Base-by-base conservation (phyloP, 495 filamentous ascomycete species). In the Alectoria sarmentosa region DNA sequence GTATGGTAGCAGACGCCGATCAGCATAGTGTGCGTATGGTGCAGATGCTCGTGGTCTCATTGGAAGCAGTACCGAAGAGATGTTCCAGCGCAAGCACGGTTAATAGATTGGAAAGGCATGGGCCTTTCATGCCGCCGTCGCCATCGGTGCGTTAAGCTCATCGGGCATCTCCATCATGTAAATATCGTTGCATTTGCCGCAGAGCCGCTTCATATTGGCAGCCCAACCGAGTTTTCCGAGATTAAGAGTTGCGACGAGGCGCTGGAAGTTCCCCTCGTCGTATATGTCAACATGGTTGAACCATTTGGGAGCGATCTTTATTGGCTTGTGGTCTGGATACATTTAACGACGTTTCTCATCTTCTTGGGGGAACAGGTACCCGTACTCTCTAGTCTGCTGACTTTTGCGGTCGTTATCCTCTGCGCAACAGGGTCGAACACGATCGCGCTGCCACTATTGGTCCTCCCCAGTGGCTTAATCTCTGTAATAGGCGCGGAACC, bases 251-350 rank as follows among this genome's bases (percentile, higher is more conserved):
- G 67, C 67, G 39, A 62, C 13, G 15, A 66, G 60, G 28, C 67
- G 52, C 42, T 61, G 66, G 19, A 42, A 48, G 3, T 65, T 48
- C 7, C 60, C 39, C 28, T 56, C 39, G 34, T 60, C 56, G 38
- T 70, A 68, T 14, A 68, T 70, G 15, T 60, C 52, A 26, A 65
- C 48, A 41, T 62, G 62, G 23, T 61, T 70, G 21, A 63, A 48
- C 46, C 63, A 63, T 34, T 66, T 70, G 3, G 69, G 66, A 0
- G 66, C 65, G 19, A 13, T 49, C 32, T 62, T 28, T 15, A 54
- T 26, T 32, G 38, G 23, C 36, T 64, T 26, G 41, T 67, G 19
- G 26, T 63, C 36, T 64, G 30, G 5, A 30, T 10, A 26, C 60
- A 41, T 4, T 34, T n/a, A 54, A 7, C 23, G 14, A 21, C n/a